Evolutionary conservation across 2,329 filamentous ascomycete species (phyloP).

Genomic region (Akanthomyces uredinophilus): DNA sequence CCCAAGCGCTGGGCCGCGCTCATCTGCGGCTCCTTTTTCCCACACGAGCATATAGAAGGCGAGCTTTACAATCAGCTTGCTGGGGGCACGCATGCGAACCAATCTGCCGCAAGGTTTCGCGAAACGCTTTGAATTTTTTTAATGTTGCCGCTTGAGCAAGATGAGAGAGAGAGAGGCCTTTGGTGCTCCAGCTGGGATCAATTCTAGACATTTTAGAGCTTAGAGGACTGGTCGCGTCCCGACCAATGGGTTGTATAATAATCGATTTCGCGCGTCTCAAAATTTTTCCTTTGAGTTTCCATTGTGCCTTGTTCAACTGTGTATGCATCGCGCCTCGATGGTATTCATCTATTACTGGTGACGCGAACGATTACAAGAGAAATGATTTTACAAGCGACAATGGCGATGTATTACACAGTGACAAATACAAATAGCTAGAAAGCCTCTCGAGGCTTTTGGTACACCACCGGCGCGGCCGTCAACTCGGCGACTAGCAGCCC

Average conservation of each 20-base stretch:
- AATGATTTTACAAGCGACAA: too few relatives aligned
- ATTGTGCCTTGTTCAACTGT: background rate
- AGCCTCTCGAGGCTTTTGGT: too few relatives aligned
- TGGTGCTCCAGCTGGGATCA: slow-evolving; percentile 6
- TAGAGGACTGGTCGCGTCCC: slow-evolving; percentile 12
- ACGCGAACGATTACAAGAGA: too few relatives aligned
- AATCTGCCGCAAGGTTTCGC: background rate
- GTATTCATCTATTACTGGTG: too few relatives aligned
- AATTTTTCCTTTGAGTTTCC: background rate
- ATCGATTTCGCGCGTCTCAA: slow-evolving; percentile 8
- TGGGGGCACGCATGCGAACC: slow-evolving; percentile 5
- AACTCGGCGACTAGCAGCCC: too few relatives aligned
- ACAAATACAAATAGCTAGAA: too few relatives aligned
- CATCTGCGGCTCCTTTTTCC: background rate
- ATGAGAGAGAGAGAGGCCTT: background rate
- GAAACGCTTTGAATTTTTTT: background rate
- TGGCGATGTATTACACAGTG: too few relatives aligned
- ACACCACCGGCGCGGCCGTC: too few relatives aligned
- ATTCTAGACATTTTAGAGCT: slow-evolving; percentile 15
- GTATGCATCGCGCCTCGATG: too few relatives aligned
- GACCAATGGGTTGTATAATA: slow-evolving; percentile 15
- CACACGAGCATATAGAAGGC: slow-evolving; percentile 5
- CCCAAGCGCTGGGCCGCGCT: slow-evolving; percentile 11
- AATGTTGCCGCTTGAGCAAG: slow-evolving; percentile 4
- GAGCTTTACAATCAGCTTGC: background rate